Percentiles rank a stretch among this genome's conserved stretches.
These are phyloP conservation scores for Aureobasidium sp. DNA, from an alignment of 2,329 filamentous ascomycete species.

Conservation along the genomic window DNA sequence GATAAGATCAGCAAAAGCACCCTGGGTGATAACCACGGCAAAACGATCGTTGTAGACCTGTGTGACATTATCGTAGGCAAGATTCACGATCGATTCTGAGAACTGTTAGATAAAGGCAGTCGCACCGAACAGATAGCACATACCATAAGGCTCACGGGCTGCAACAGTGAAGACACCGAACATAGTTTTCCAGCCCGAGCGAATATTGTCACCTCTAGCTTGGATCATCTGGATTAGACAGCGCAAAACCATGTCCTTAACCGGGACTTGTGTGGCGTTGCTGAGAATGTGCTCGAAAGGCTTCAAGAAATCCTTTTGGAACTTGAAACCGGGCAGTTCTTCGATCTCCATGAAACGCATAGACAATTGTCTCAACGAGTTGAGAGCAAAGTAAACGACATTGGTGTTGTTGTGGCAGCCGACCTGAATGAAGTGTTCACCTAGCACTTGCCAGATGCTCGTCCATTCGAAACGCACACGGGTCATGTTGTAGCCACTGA, in stretches of 20 bases:
- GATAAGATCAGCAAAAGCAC: constrained; percentile 90
- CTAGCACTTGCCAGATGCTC: constrained; percentile 94
- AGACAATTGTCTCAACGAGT: constrained; percentile 87
- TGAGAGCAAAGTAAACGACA: constrained; percentile 94
- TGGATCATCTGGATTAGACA: constrained; percentile 99
- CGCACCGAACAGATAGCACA: constrained; percentile 19
- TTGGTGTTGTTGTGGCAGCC: constrained; percentile 94
- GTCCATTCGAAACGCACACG: constrained; percentile 98
- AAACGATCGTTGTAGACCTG: constrained; percentile 95
- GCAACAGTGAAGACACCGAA: constrained; percentile 98
- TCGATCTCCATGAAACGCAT: constrained; percentile 99
- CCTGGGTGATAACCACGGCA: constrained; percentile 90
- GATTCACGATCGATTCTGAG: constrained; percentile 81
- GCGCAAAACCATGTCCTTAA: constrained; percentile 94
- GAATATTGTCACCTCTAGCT: constrained; percentile 89
- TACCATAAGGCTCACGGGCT: constrained; percentile 75
- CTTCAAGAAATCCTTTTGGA: constrained; percentile 98
- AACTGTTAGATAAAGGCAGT: constrained; percentile 4
- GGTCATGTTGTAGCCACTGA: constrained; percentile 99
- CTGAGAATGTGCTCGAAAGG: constrained; percentile 96
- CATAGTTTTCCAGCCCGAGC: constrained; percentile 98
- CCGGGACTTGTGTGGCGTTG: constrained; percentile 80
- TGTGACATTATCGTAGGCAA: constrained; percentile 93
- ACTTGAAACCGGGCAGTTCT: constrained; percentile 96
- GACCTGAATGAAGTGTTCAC: constrained; percentile 95